Evolutionary conservation across 2,329 filamentous ascomycete genomes (phyloP).

Genomic region (Exophiala aquamarina): DNA sequence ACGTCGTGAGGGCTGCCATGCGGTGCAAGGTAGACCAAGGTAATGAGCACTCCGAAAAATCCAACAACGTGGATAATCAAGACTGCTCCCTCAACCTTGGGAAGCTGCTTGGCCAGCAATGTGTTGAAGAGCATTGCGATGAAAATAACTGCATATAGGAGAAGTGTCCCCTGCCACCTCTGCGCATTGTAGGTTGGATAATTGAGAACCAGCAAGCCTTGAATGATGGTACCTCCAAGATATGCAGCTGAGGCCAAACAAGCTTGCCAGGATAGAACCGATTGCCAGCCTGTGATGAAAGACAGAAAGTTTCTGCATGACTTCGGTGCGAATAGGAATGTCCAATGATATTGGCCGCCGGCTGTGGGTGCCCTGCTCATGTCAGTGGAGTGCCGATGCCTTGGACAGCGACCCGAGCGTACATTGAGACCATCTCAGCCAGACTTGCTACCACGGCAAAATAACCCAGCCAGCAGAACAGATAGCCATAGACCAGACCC

Average conservation of each 20-base stretch:
- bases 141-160: constrained; percentile 49
- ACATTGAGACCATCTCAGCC: constrained; percentile 38
- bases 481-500: constrained; percentile 35
- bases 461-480: constrained; percentile 35
- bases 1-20: constrained; percentile 36
- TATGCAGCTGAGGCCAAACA: constrained; percentile 43
- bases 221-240: constrained; percentile 46
- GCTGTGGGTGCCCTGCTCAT: constrained; percentile 37
- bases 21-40: constrained; percentile 42
- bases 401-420: no score
- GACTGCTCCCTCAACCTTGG: constrained; percentile 20
- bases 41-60: constrained; percentile 40
- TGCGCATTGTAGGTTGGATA: constrained; percentile 40
- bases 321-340: constrained; percentile 27
- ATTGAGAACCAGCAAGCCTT: constrained; percentile 45
- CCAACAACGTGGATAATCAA: constrained; percentile 19
- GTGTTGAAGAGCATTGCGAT: constrained; percentile 54
- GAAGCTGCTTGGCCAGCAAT: constrained; percentile 36
- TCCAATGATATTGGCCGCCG: constrained; percentile 42
- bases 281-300: constrained; percentile 42
- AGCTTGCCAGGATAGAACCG: constrained; percentile 48
- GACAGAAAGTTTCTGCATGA: constrained; percentile 24
- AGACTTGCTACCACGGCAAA: constrained; percentile 31
- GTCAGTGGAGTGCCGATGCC: no score
- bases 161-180: constrained; percentile 51